Evolutionary conservation across 495 filamentous ascomycete genomes (phyloP).

Genomic region (Talaromyces nanjingensis): DNA sequence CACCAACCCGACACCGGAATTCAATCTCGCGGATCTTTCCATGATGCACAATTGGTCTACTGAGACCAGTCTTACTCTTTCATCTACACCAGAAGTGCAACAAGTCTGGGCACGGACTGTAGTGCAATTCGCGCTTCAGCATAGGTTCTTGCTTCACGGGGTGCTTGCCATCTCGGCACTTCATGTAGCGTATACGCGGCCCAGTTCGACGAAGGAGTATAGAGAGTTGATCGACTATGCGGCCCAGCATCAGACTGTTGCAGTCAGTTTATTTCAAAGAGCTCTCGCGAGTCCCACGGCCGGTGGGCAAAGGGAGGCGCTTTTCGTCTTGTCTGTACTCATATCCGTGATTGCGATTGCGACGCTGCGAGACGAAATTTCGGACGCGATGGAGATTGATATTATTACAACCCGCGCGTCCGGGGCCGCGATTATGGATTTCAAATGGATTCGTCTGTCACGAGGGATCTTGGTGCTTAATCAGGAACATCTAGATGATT

Average conservation of each 20-base stretch:
- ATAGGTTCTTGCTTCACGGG: slow-evolving; percentile 25
- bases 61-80: slow-evolving; percentile 30
- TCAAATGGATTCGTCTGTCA: not conserved
- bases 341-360: not conserved
- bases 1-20: slow-evolving; percentile 57
- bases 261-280: slow-evolving; percentile 13
- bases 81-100: slow-evolving; percentile 20
- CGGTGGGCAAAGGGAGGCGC: not conserved
- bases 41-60: slow-evolving; percentile 32
- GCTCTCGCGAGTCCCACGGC: not conserved
- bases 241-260: slow-evolving; percentile 26
- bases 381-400: not conserved
- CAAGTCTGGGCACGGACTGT: slow-evolving; percentile 25
- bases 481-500: not conserved
- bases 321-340: not conserved
- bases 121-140: slow-evolving; percentile 24
- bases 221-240: slow-evolving; percentile 15
- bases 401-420: not conserved
- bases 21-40: slow-evolving; percentile 50
- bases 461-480: not conserved
- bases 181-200: slow-evolving; percentile 24
- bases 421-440: not conserved
- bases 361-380: not conserved
- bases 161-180: slow-evolving; percentile 30
- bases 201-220: slow-evolving; percentile 12